phyloP scores from a whole-genome alignment of 1,284 basidiomycete genomes.

The Blastosporella zonata region DNA sequence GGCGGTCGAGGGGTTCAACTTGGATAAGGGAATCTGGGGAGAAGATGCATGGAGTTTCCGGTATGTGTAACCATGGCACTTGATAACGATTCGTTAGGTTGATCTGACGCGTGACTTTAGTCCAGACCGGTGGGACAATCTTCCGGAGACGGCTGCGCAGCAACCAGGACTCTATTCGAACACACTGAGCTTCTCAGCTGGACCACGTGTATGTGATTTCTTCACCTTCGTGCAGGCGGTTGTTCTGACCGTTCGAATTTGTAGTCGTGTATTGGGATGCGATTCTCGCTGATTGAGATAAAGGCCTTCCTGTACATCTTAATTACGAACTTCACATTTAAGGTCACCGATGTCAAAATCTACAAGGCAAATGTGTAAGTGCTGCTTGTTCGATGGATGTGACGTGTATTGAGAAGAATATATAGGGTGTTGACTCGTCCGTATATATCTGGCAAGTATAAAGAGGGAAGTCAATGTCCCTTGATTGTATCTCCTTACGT shows the following conservation, averaged over 20 bases:
- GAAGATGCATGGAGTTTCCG: constrained; percentile 73
- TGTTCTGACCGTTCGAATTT: constrained; percentile 5
- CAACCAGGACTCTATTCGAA: constrained; percentile 71
- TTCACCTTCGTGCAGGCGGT: not conserved
- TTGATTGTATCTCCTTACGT: constrained; percentile 40
- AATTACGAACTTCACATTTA: constrained; percentile 63
- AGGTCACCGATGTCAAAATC: constrained; percentile 51
- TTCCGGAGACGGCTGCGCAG: constrained; percentile 57
- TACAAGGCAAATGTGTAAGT: constrained; percentile 71
- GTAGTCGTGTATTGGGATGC: constrained; percentile 76
- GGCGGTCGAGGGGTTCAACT: constrained; percentile 73
- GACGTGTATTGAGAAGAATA: not conserved
- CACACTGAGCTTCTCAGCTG: constrained; percentile 72
- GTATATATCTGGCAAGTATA: constrained; percentile 56
- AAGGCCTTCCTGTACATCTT: constrained; percentile 73
- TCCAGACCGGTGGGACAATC: constrained; percentile 74
- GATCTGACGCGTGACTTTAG: constrained; percentile 33
- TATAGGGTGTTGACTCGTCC: constrained; percentile 69
- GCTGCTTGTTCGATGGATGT: not conserved
- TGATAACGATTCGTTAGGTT: not conserved
- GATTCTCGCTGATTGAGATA: constrained; percentile 77
- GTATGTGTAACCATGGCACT: constrained; percentile 38
- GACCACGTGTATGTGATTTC: constrained; percentile 59
- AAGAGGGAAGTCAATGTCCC: constrained; percentile 69
- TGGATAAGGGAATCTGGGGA: constrained; percentile 75